These are phyloP conservation scores for Paramecium sexaurelia DNA, from an alignment of 73 alveolate genomes.

Conservation along the genomic window DNA sequence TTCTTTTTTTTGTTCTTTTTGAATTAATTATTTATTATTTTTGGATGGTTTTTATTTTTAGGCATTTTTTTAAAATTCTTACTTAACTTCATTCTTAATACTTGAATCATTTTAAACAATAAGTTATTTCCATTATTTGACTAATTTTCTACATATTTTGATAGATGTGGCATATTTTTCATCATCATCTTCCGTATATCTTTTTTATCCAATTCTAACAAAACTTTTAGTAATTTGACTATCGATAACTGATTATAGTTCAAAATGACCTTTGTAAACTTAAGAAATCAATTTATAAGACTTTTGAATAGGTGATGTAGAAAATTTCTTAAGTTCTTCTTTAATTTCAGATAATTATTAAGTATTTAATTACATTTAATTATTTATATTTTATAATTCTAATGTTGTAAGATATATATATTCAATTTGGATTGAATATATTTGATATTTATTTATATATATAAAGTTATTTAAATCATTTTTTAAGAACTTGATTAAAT, in stretches of 20 bases:
- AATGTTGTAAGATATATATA: neutral
- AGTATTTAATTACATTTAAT: neutral
- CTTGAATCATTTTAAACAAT: neutral
- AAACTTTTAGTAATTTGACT: slow-evolving; percentile 25
- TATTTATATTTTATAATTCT: neutral
- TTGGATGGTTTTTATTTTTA: neutral
- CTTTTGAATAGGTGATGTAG: neutral
- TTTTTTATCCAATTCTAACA: slow-evolving; percentile 29
- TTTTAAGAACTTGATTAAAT: neutral
- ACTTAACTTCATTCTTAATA: neutral
- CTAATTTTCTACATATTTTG: slow-evolving; percentile 35
- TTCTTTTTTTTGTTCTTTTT: neutral
- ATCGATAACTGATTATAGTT: neutral
- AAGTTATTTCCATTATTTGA: slow-evolving; percentile 15
- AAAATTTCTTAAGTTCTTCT: neutral
- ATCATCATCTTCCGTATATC: slow-evolving; percentile 19
- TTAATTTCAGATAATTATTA: slow-evolving; percentile 8
- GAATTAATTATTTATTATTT: neutral
- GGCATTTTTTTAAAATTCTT: neutral
- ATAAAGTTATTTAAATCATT: neutral
- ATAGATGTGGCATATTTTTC: neutral
- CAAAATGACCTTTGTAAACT: neutral
- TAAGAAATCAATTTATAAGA: neutral
- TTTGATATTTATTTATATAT: neutral
- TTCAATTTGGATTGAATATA: neutral